Conservation (phyloP, 352 stramenopile species). For the Globisporangium emineosum region DNA sequence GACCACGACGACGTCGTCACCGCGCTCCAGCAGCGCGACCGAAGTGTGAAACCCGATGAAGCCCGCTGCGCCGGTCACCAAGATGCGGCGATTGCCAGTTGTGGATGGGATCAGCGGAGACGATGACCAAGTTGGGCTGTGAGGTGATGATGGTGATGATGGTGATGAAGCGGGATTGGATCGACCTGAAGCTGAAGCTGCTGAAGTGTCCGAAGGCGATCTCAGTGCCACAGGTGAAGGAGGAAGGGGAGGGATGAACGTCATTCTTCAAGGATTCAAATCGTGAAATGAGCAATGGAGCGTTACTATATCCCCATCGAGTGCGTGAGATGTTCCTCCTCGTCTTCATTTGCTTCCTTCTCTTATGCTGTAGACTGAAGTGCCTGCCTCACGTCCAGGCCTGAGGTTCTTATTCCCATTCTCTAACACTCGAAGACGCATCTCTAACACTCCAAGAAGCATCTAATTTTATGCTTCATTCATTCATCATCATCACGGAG, state of each 20-base stretch:
- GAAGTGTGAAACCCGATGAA: slow-evolving; percentile 98
- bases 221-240: background rate
- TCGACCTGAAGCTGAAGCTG: background rate
- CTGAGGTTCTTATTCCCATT: background rate
- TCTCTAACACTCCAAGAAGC: no score
- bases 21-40: slow-evolving; percentile 79
- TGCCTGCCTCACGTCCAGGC: background rate
- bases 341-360: slow-evolving; percentile 1
- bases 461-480: background rate
- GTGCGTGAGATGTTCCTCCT: no score
- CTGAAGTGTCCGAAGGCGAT: background rate
- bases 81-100: slow-evolving; percentile 21
- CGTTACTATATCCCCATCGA: no score
- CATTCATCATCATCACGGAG: background rate
- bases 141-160: background rate
- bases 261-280: background rate
- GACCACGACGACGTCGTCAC: slow-evolving; percentile 93
- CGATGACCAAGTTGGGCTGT: background rate
- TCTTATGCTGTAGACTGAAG: background rate
- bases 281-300: background rate
- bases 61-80: slow-evolving; percentile 93
- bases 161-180: background rate
- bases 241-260: background rate
- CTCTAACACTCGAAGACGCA: background rate
- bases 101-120: slow-evolving; percentile 21